A percentile compares a stretch with the other conserved stretches of the same genome.
phyloP scores from a whole-genome alignment of 345 rosid genomes.

The Bruguiera sexangula region DNA sequence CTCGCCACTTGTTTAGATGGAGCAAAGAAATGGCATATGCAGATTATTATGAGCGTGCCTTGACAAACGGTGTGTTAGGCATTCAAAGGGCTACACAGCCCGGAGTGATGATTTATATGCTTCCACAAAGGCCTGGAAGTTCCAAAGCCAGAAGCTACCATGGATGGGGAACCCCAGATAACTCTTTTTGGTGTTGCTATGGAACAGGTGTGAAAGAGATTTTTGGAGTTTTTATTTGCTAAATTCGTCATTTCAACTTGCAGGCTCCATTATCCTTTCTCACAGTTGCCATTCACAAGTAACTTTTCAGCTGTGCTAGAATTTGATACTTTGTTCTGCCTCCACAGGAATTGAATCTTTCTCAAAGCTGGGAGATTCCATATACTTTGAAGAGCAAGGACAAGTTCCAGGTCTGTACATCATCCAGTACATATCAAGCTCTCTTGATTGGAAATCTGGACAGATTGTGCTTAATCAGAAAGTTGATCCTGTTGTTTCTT shows the following conservation, averaged over 20 bases:
- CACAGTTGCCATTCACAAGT: neutral
- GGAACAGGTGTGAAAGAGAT: constrained; percentile 63
- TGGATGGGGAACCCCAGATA: constrained; percentile 73
- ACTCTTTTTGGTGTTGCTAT: constrained; percentile 97
- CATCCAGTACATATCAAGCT: constrained; percentile 75
- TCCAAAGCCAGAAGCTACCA: constrained; percentile 75
- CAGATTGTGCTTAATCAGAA: constrained; percentile 49
- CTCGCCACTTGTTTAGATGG: constrained; percentile 88
- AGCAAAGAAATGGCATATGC: constrained; percentile 82
- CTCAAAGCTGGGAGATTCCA: constrained; percentile 91
- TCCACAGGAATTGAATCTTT: constrained; percentile 73
- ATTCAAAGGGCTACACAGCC: constrained; percentile 93
- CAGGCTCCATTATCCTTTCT: neutral
- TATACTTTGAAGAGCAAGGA: constrained; percentile 80
- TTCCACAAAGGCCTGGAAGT: constrained; percentile 66
- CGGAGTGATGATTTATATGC: constrained; percentile 96
- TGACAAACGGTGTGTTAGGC: constrained; percentile 82
- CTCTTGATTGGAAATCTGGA: constrained; percentile 65
- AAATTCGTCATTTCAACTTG: neutral
- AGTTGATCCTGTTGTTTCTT: constrained; percentile 63
- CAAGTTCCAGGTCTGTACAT: constrained; percentile 62
- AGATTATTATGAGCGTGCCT: constrained; percentile 90
- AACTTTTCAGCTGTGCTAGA: neutral
- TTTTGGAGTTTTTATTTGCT: neutral
- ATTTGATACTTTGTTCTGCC: neutral